A percentile compares a stretch with the other conserved stretches of the same genome.
Conservation (phyloP, 2,329 filamentous ascomycete species). For the Sphaerostilbella broomeana region DNA sequence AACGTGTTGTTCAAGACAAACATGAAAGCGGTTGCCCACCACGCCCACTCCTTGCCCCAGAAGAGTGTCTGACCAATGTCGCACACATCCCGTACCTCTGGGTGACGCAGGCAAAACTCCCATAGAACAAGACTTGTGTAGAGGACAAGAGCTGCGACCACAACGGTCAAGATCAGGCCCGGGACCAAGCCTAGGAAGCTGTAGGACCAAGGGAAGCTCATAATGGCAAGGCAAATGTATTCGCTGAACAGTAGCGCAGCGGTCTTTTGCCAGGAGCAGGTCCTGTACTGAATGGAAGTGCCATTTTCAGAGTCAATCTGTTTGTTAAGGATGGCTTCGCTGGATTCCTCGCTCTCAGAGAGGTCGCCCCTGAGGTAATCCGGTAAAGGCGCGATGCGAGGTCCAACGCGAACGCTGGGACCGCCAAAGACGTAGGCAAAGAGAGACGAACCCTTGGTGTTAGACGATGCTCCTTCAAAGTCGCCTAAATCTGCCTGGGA, state of each 20-base stretch:
- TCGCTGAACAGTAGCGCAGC: conserved; percentile 86
- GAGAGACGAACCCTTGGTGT: conserved; percentile 20
- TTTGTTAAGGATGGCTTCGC: conserved; percentile 45
- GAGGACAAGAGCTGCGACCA: conserved; percentile 70
- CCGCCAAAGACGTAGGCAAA: conserved; percentile 34
- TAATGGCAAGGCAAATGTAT: conserved; percentile 87
- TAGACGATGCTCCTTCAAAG: conserved; percentile 11
- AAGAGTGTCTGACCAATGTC: conserved; percentile 95
- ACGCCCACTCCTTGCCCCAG: conserved; percentile 70
- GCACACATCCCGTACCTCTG: conserved; percentile 86
- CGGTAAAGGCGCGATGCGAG: conserved; percentile 44
- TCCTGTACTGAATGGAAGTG: conserved; percentile 82
- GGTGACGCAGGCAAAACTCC: conserved; percentile 87
- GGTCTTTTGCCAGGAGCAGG: conserved; percentile 93
- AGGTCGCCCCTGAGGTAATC: conserved; percentile 26
- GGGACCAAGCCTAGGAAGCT: conserved; percentile 80
- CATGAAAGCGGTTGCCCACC: conserved; percentile 69
- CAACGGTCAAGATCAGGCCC: conserved; percentile 71
- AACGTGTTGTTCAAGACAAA: conserved; percentile 93
- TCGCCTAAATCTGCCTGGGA: conserved; percentile 10
- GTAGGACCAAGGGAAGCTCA: conserved; percentile 95
- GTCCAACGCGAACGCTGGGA: conserved; percentile 37
- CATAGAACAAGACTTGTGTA: conserved; percentile 63
- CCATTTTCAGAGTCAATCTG: conserved; percentile 73
- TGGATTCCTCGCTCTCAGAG: conserved; percentile 40